A percentile compares a stretch with the other conserved stretches of the same genome.
Conservation (phyloP, 2,329 filamentous ascomycete species). For the Scytalidium lignicola region DNA sequence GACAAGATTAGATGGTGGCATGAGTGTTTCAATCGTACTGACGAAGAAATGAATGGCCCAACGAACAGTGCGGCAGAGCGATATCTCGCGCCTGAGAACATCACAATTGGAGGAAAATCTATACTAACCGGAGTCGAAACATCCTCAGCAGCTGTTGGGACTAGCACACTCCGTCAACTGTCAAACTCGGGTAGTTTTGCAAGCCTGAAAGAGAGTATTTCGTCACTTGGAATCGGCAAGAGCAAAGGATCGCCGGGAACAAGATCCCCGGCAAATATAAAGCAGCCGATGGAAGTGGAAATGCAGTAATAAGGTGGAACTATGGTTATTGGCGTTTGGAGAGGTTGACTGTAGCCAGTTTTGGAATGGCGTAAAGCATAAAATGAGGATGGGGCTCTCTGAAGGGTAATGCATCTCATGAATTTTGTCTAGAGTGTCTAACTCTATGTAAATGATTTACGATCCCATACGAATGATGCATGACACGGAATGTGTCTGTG, state of each 20-base stretch:
- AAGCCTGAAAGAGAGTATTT: constrained; percentile 39
- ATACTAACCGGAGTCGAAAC: constrained; percentile 25
- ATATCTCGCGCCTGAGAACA: constrained; percentile 13
- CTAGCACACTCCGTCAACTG: constrained; percentile 16
- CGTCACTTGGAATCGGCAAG: constrained; percentile 35
- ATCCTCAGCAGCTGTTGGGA: constrained; percentile 12
- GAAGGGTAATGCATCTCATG: background rate
- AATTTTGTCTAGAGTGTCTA: background rate
- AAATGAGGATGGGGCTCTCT: background rate
- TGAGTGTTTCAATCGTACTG: constrained; percentile 77
- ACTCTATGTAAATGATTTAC: background rate
- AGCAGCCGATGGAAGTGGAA: constrained; percentile 40
- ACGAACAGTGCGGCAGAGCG: constrained; percentile 42
- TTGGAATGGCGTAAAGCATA: background rate
- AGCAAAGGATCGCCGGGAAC: constrained; percentile 22
- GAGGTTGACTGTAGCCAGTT: background rate
- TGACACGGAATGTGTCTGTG: background rate
- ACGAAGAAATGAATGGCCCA: constrained; percentile 86
- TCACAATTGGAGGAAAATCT: constrained; percentile 5
- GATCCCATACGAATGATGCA: background rate
- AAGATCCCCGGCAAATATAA: constrained; percentile 19
- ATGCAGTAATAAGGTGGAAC: constrained; percentile 34
- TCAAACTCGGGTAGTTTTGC: constrained; percentile 31
- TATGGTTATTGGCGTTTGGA: background rate
- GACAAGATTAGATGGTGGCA: constrained; percentile 91